Evolutionary conservation across 352 stramenopile species (phyloP).

Genomic region (Phytophthora cryptogea): DNA sequence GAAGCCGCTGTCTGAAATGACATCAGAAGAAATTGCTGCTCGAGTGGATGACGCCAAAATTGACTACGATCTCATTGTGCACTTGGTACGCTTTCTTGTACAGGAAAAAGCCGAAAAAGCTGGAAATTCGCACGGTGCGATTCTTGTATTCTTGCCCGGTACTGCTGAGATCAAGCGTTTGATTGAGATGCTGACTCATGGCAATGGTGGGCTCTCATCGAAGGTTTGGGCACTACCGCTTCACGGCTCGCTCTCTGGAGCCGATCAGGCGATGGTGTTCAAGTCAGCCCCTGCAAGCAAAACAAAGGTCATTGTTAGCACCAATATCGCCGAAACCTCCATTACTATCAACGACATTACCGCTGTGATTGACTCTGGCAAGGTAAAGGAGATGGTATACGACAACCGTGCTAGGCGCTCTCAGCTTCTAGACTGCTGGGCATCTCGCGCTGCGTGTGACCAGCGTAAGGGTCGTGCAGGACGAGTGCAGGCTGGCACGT

Average conservation of each 20-base stretch:
- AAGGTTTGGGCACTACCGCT: constrained; percentile 74
- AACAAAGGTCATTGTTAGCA: constrained; percentile 88
- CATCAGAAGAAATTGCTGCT: constrained; percentile 54
- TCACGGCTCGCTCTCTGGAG: constrained; percentile 73
- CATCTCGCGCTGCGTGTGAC: constrained; percentile 77
- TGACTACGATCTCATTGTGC: constrained; percentile 94
- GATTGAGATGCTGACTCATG: constrained; percentile 58
- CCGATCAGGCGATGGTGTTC: constrained; percentile 81
- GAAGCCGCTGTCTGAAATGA: constrained; percentile 39
- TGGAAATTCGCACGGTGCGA: constrained; percentile 48
- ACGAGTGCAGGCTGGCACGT: constrained; percentile 77
- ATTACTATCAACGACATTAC: constrained; percentile 91
- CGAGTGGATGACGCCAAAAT: constrained; percentile 91
- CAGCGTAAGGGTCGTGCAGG: constrained; percentile 85
- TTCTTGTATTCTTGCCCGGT: constrained; percentile 84
- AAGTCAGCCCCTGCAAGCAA: constrained; percentile 59
- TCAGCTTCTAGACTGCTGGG: constrained; percentile 83
- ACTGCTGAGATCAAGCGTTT: constrained; percentile 85
- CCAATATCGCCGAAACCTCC: constrained; percentile 90
- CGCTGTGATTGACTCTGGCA: constrained; percentile 84
- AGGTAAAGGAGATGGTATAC: constrained; percentile 91
- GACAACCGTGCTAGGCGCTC: constrained; percentile 70
- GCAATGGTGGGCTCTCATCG: constrained; percentile 37
- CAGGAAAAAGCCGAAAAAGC: constrained; percentile 23
- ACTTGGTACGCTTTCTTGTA: constrained; percentile 81